These are phyloP conservation scores for Botrytis medusae DNA, from an alignment of 2,329 filamentous ascomycete species.

Conservation along the genomic window DNA sequence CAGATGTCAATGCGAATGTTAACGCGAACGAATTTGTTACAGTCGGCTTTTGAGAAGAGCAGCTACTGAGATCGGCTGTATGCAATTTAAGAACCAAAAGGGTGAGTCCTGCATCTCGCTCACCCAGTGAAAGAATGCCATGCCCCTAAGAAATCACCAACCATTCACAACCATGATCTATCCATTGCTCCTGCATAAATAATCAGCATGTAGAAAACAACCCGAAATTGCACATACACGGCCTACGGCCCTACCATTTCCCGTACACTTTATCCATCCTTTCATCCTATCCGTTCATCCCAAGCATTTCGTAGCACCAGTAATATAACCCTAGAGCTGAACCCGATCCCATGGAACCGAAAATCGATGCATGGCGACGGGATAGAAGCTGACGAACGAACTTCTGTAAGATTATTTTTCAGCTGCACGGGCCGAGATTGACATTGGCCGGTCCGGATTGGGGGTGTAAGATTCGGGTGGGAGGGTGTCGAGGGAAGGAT, in stretches of 20 bases:
- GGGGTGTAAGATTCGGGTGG: neutral
- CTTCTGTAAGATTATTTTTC: neutral
- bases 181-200: neutral
- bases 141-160: too few relatives aligned
- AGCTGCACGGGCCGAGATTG: neutral
- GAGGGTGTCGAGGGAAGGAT: neutral
- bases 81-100: neutral
- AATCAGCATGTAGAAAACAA: slow-evolving; percentile 1
- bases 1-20: neutral
- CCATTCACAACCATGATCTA: neutral
- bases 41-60: neutral
- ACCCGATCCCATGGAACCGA: slow-evolving; percentile 12
- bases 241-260: neutral
- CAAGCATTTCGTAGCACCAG: neutral
- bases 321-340: neutral
- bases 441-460: neutral
- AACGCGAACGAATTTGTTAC: neutral
- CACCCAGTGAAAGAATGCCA: neutral
- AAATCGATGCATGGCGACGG: slow-evolving; percentile 1
- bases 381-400: neutral
- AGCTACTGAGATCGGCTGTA: neutral
- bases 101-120: neutral
- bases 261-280: neutral
- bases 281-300: neutral
- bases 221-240: neutral